Base-by-base conservation (phyloP, 2,329 filamentous ascomycete genomes). In the Drechslerella stenobrocha region DNA sequence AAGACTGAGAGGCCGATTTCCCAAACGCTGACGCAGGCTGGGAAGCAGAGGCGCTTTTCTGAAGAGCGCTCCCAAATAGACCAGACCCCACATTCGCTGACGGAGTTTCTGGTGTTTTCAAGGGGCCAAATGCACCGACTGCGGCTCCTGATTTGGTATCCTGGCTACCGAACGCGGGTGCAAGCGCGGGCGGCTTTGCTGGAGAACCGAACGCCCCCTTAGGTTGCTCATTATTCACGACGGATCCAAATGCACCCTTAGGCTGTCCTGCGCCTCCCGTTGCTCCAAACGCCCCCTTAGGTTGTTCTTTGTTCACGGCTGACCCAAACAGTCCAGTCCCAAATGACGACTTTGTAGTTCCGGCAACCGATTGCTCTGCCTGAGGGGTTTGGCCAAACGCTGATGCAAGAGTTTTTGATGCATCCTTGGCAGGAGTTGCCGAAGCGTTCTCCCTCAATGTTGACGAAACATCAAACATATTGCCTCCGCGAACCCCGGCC, bases 381-480 rank as follows among this genome's bases (percentile, higher is more conserved):
- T 56, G 48, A 15, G 63, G 50, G 15, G 28, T 9, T 37, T 69
- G 64, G 8, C 64, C 56, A 20, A 69, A 63, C 1, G 64, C 64
- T 2, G 64, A 46, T 6, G 57, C 64, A 45, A 63, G 64, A 20
- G 57, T 18, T 24, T 57, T 69, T 1, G 45, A 47, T 11, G 56
- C 28, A 4, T 53, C 64, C 13, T 57, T 63, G 22, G 57, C 52
- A n/a, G 64, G 40, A n/a, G 52, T 45, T 22, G 56, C 37, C 15
- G 45, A 42, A 34, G 22, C 3, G 20, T 42, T 32, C 23, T 42
- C 58, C 13, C 18, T 42, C 7, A 63, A 34, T 32, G 46, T 24
- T 9, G 64, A n/a, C 6, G 57, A 52, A 9, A 69, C 26, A 50
- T 52, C 53, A 47, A 69, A 69, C 64, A 69, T 69, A 44, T 61